Percentiles rank a stretch among this genome's conserved stretches.
Conservation (phyloP, 495 filamentous ascomycete genomes). For the Terfezia claveryi region DNA sequence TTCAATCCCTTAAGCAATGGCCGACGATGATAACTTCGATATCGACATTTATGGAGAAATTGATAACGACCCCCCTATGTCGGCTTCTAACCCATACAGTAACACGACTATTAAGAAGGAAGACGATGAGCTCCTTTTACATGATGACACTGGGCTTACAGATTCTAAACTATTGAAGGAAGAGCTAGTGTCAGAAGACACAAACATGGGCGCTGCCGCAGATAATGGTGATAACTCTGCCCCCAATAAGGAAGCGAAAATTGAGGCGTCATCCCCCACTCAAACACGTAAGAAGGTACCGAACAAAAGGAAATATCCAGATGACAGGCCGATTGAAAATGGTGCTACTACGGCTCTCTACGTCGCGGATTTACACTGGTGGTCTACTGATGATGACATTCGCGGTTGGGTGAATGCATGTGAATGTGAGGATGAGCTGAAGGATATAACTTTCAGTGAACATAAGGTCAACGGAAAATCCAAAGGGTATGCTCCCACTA, state of each 20-base stretch:
- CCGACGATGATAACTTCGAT: constrained; percentile 86
- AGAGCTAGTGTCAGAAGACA: constrained; percentile 20
- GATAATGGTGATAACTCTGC: constrained; percentile 24
- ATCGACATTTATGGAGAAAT: constrained; percentile 94
- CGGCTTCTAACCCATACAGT: constrained; percentile 9
- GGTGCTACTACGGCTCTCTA: constrained; percentile 63
- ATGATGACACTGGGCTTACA: constrained; percentile 20
- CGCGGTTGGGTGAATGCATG: constrained; percentile 66
- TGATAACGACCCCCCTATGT: constrained; percentile 22
- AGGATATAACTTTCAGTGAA: constrained; percentile 87
- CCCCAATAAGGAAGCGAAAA: constrained; percentile 24
- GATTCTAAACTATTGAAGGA: constrained; percentile 31
- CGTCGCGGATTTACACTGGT: constrained; percentile 83
- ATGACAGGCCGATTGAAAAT: constrained; percentile 58
- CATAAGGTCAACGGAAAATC: constrained; percentile 98
- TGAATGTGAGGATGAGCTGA: constrained; percentile 58
- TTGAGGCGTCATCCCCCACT: constrained; percentile 25
- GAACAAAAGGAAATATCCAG: constrained; percentile 33
- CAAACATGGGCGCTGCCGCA: constrained; percentile 22
- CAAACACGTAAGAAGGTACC: constrained; percentile 24
- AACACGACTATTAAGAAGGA: constrained; percentile 8
- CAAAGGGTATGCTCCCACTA: constrained; percentile 51
- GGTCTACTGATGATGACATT: constrained; percentile 87
- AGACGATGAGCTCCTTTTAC: constrained; percentile 18
- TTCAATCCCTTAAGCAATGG: constrained; percentile 19